phyloP scores from a whole-genome alignment of 345 rosid genomes.

The Limnanthes douglasii region DNA sequence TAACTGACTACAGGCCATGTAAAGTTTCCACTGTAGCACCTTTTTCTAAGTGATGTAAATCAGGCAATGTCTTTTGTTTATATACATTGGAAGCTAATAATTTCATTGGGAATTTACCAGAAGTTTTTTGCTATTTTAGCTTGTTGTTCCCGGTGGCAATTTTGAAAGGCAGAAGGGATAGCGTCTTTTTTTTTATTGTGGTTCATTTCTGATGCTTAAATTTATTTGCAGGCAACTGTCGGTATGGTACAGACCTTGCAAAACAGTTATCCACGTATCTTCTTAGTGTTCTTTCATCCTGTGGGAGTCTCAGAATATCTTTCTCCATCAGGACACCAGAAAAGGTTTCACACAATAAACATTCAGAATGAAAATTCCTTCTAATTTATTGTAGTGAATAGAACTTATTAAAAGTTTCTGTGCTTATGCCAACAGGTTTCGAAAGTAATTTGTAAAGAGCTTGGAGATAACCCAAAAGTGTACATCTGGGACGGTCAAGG shows the following conservation, averaged over 20 bases:
- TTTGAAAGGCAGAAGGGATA: too few species aligned
- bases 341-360: constrained; percentile 49
- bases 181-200: background rate
- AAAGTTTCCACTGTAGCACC: too few species aligned
- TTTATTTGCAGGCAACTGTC: constrained; percentile 42
- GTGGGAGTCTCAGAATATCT: constrained; percentile 83
- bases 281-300: constrained; percentile 40
- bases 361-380: too few species aligned
- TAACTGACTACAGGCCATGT: too few species aligned
- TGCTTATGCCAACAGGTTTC: constrained; percentile 33
- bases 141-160: background rate
- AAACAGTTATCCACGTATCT: constrained; percentile 51
- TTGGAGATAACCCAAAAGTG: constrained; percentile 73
- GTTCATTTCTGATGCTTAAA: constrained; percentile 3
- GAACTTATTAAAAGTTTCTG: background rate
- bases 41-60: too few species aligned
- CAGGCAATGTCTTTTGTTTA: too few species aligned
- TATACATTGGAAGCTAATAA: too few species aligned
- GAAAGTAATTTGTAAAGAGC: constrained; percentile 42
- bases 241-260: constrained; percentile 78
- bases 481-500: constrained; percentile 88
- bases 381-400: background rate
- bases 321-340: constrained; percentile 70
- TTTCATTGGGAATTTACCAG: background rate
- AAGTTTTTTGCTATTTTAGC: background rate